phyloP scores from a whole-genome alignment of 1,284 basidiomycete species.

The Dichomitus squalens region DNA sequence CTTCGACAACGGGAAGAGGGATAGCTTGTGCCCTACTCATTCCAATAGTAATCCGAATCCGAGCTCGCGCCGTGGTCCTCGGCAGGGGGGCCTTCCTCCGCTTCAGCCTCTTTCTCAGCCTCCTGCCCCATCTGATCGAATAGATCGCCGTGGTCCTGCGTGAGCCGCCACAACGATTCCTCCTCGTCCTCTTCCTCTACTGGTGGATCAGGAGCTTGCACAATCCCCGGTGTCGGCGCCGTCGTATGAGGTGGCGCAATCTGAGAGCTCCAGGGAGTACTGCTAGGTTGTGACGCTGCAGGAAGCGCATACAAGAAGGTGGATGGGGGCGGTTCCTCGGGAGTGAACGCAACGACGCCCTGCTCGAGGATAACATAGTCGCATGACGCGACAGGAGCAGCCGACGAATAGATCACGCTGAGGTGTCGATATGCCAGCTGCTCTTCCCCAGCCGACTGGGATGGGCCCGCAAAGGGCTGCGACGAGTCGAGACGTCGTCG shows the following conservation, averaged over 20 bases:
- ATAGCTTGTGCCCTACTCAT: neutral
- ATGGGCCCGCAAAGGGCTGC: neutral
- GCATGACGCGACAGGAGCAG: slow-evolving; percentile 56
- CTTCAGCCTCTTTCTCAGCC: neutral
- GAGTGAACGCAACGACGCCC: slow-evolving; percentile 47
- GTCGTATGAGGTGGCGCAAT: neutral
- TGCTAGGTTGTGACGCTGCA: neutral
- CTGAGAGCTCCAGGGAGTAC: neutral
- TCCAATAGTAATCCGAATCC: slow-evolving; percentile 1
- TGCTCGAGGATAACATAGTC: slow-evolving; percentile 72
- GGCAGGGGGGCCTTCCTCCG: slow-evolving; percentile 2
- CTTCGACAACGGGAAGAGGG: no score
- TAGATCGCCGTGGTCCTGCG: neutral
- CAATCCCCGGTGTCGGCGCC: neutral
- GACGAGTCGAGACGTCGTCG: neutral
- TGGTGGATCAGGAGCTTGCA: neutral
- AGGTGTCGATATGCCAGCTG: slow-evolving; percentile 60
- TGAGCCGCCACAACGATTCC: slow-evolving; percentile 4
- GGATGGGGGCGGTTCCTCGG: slow-evolving; percentile 18
- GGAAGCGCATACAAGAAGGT: slow-evolving; percentile 9
- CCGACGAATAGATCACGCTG: slow-evolving; percentile 76
- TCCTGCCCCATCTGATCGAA: neutral
- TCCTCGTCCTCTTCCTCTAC: slow-evolving; percentile 4
- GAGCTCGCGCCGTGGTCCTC: neutral
- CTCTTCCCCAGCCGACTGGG: slow-evolving; percentile 33